Evolutionary conservation across 1,284 basidiomycete genomes (phyloP), one percentile per base, ranked within the genome.

Genomic region (Melampsora abietis-canadensis): DNA sequence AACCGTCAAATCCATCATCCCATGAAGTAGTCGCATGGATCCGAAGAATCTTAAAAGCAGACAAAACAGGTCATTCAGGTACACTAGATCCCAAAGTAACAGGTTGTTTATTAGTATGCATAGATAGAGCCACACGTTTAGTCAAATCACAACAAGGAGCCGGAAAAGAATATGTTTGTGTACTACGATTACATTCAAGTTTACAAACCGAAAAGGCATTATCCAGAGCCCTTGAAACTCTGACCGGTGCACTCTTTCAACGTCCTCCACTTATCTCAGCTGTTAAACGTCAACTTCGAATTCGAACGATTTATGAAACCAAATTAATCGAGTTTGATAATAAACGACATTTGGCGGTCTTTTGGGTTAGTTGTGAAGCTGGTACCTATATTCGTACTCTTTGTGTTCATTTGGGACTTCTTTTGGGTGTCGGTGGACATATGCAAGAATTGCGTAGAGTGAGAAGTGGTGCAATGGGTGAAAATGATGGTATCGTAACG

Each of bases 1-100:
- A 99, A 83, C 96, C 96, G 31, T 98, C 95, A 64, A 99, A 98
- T 84, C 96, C 96, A 8, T 98, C 96, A 4, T 98, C 95, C n/a
- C 96, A 99, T 84, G 96, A 99, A 86, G 96, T 99, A 74, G 96
- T 99, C 78, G 96, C 96, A 19, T 99, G 96, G 96, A 85, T 99
- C 78, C 88, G 95, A 79, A 88, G 96, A 34, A 99, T 99, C 78
- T 84, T 99, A 68, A 89, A 95, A 34, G 92, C 92, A 46, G 95
- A 98, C 84, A 98, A 99, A 85, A 99, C 96, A 0, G 96, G 95
- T 67, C 94, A 97, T 84, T 94, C 92, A 78, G 94, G 94, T 78
- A 98, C 95, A 61, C 88, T 98, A 72, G 96, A 99, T 84, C 96
- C 96, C 68, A 98, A 98, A 84, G 96, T 99, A 77, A 99, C 96